phyloP scores from a whole-genome alignment of 805 yeast genomes.

The Candida gorgasii region DNA sequence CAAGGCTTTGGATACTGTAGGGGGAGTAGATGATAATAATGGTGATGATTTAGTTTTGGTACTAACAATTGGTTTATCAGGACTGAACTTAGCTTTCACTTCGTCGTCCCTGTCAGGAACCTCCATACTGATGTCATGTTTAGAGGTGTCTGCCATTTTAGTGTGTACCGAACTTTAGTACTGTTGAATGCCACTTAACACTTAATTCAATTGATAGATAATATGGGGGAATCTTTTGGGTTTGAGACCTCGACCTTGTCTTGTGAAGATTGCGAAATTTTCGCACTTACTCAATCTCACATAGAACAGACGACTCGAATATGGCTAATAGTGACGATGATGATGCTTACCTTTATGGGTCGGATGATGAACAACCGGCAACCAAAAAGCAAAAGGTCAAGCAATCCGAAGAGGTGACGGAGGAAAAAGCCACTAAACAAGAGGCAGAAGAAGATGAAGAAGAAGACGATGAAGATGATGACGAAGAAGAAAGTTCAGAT shows the following conservation, averaged over 20 bases:
- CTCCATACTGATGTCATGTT: slow-evolving; percentile 1
- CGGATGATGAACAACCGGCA: slow-evolving; percentile 39
- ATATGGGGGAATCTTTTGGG: slow-evolving; percentile 1
- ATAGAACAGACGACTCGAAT: too few species aligned
- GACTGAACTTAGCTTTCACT: slow-evolving; percentile 31
- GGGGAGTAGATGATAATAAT: slow-evolving; percentile 83
- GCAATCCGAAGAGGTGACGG: slow-evolving; percentile 13
- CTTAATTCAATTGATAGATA: not conserved
- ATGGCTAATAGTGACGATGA: slow-evolving; percentile 44
- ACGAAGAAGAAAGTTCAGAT: slow-evolving; percentile 48
- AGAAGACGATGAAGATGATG: slow-evolving; percentile 46
- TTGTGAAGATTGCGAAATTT: slow-evolving; percentile 9
- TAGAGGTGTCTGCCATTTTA: not conserved
- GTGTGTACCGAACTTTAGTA: too few species aligned
- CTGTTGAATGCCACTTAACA: not conserved
- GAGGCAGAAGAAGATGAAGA: slow-evolving; percentile 44
- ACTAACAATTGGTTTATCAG: slow-evolving; percentile 11
- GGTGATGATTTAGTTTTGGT: slow-evolving; percentile 66
- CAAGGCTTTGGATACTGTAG: slow-evolving; percentile 81
- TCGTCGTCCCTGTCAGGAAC: slow-evolving; percentile 13
- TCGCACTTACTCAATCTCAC: slow-evolving; percentile 2
- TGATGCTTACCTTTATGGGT: slow-evolving; percentile 68
- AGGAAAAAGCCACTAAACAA: slow-evolving; percentile 15
- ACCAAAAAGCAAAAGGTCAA: slow-evolving; percentile 19
- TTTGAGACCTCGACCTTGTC: not conserved